Conservation (phyloP, 805 yeast species). For the Lipomyces yamanashiensis region DNA sequence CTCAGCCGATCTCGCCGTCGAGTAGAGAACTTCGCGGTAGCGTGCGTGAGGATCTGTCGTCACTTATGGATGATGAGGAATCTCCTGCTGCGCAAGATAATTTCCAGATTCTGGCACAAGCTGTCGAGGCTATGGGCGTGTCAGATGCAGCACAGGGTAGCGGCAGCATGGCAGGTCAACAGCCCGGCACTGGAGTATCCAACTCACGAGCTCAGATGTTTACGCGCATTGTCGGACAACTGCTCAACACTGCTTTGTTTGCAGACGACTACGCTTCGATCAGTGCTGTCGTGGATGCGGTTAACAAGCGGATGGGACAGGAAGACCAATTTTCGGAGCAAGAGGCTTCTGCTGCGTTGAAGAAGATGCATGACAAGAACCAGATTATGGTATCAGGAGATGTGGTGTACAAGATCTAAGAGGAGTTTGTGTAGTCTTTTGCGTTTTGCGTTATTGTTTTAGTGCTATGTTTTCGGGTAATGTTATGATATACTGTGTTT, state of each 20-base stretch:
- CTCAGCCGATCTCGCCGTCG: slow-evolving; percentile 23
- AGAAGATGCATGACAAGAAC: slow-evolving; percentile 45
- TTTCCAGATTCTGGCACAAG: slow-evolving; percentile 28
- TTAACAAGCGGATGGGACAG: slow-evolving; percentile 51
- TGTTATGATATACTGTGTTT: too few species aligned
- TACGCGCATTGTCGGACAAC: slow-evolving; percentile 53
- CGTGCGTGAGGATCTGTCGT: background rate
- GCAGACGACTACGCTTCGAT: slow-evolving; percentile 51
- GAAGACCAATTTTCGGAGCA: slow-evolving; percentile 48
- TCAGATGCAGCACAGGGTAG: slow-evolving; percentile 30
- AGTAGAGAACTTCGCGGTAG: slow-evolving; percentile 6
- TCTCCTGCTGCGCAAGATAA: slow-evolving; percentile 17
- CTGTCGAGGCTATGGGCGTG: slow-evolving; percentile 38
- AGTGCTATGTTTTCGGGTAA: too few species aligned
- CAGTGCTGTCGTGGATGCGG: slow-evolving; percentile 47
- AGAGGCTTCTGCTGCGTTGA: slow-evolving; percentile 49
- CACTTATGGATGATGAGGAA: slow-evolving; percentile 2
- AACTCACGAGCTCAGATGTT: slow-evolving; percentile 55
- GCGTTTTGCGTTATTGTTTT: slow-evolving; percentile 3
- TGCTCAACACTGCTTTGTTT: slow-evolving; percentile 52
- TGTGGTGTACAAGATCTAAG: slow-evolving; percentile 43
- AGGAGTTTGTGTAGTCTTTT: slow-evolving; percentile 1
- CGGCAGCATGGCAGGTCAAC: slow-evolving; percentile 27
- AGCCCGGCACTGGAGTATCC: slow-evolving; percentile 51
- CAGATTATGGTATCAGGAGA: slow-evolving; percentile 47